These are phyloP conservation scores for Yarrowia sp. DNA, from an alignment of 805 yeast genomes.

Conservation along the genomic window DNA sequence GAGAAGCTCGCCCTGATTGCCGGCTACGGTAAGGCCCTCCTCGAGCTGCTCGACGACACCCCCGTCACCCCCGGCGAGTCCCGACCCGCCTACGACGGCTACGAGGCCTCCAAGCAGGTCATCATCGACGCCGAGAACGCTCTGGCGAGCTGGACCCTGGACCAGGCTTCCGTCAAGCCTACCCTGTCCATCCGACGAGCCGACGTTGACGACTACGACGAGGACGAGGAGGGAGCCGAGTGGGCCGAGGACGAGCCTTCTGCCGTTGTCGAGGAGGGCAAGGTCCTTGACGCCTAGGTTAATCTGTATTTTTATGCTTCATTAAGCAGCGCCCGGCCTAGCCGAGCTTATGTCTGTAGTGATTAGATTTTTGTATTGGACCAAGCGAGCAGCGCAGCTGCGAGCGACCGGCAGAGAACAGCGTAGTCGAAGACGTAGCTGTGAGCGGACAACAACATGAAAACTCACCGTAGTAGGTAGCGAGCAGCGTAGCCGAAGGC, in stretches of 20 bases:
- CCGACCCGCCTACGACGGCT: constrained; percentile 97
- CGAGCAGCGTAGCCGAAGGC: too few species aligned
- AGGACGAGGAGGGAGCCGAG: constrained; percentile 42
- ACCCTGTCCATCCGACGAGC: constrained; percentile 80
- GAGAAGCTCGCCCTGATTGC: constrained; percentile 97
- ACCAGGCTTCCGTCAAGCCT: constrained; percentile 92
- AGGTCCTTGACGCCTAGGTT: constrained; percentile 29
- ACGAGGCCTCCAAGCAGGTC: constrained; percentile 96
- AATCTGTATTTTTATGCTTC: constrained; percentile 24
- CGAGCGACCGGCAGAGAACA: too few species aligned
- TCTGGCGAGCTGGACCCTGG: constrained; percentile 94
- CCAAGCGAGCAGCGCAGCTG: too few species aligned
- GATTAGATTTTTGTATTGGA: too few species aligned
- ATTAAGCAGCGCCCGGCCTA: too few species aligned
- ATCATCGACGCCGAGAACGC: constrained; percentile 96
- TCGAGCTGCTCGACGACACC: constrained; percentile 92
- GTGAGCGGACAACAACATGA: too few species aligned
- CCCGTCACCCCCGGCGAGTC: constrained; percentile 99
- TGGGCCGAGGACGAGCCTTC: constrained; percentile 41
- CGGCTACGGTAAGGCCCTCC: constrained; percentile 96
- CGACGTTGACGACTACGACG: constrained; percentile 59
- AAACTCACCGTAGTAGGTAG: too few species aligned
- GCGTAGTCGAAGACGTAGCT: too few species aligned
- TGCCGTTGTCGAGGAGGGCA: constrained; percentile 34
- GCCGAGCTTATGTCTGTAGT: too few species aligned